Conservation (phyloP, 257 asterid genomes). For the Voacanga thouarsii region DNA sequence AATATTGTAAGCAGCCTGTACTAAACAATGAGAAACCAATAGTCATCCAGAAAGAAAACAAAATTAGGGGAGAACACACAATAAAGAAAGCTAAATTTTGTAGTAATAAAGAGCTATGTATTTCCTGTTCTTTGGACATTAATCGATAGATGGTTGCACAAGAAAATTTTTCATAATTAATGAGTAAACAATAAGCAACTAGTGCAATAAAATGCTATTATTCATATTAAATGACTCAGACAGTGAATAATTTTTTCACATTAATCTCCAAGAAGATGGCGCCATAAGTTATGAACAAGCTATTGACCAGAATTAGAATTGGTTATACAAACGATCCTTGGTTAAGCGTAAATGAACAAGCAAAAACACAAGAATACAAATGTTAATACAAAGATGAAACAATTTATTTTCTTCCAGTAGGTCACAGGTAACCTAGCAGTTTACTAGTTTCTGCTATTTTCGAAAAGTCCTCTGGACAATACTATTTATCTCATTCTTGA, state of each 20-base stretch:
- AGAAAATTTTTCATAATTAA: too few species aligned
- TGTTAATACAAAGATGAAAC: background rate
- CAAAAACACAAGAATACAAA: background rate
- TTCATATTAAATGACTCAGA: background rate
- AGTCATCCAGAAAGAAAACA: conserved; percentile 14
- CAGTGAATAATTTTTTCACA: background rate
- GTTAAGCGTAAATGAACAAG: background rate
- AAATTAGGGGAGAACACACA: background rate
- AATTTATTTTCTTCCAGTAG: background rate
- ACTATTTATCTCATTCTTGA: background rate
- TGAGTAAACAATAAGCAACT: background rate
- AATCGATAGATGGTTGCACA: background rate
- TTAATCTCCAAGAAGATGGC: background rate
- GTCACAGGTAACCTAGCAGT: background rate
- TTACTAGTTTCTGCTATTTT: background rate
- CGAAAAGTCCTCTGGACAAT: background rate
- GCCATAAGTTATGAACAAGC: background rate
- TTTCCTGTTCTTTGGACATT: background rate
- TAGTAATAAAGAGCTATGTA: background rate
- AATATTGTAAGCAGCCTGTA: conserved; percentile 64
- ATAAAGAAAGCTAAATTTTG: background rate
- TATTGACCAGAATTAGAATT: background rate
- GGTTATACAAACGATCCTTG: background rate
- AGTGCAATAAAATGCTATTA: background rate
- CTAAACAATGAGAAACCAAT: conserved; percentile 22